Percentiles rank a stretch among this genome's conserved stretches.
Conservation (phyloP, 2,329 filamentous ascomycete genomes). For the Exophiala sp. region DNA sequence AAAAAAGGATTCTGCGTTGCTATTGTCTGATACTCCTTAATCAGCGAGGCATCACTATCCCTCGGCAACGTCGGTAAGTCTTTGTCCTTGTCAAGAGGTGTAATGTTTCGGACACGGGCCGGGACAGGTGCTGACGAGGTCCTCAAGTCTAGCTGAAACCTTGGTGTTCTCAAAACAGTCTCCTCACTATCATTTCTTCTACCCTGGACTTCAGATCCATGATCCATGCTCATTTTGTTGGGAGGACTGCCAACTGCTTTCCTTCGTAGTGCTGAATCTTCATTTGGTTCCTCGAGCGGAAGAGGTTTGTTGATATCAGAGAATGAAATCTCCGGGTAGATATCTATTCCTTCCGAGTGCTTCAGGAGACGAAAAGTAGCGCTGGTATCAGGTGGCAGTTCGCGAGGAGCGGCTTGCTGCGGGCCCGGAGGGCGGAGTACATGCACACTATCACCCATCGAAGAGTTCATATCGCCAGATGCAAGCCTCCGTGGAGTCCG, state of each 20-base stretch:
- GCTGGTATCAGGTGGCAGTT: neutral
- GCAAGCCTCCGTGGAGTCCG: constrained; percentile 16
- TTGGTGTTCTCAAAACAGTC: constrained; percentile 24
- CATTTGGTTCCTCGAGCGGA: neutral
- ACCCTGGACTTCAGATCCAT: neutral
- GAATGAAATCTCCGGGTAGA: neutral
- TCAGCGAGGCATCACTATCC: constrained; percentile 14
- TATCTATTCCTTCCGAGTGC: neutral
- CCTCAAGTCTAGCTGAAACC: constrained; percentile 11
- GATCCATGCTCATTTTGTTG: neutral
- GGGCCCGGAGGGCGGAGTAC: neutral
- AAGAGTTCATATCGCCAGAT: neutral
- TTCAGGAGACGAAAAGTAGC: neutral
- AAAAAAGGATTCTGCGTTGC: constrained; percentile 29
- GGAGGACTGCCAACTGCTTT: constrained; percentile 27
- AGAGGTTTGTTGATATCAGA: neutral
- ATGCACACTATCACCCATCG: neutral
- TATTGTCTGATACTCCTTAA: neutral
- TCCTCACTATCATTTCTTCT: constrained; percentile 15
- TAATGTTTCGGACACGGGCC: constrained; percentile 31
- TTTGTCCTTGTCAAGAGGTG: constrained; percentile 39
- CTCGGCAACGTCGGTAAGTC: constrained; percentile 32
- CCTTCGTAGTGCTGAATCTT: constrained; percentile 12
- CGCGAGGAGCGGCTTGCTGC: neutral
- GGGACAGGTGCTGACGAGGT: constrained; percentile 22